Conservation (phyloP, 148 eudicot species). For the Limonium bicolor region DNA sequence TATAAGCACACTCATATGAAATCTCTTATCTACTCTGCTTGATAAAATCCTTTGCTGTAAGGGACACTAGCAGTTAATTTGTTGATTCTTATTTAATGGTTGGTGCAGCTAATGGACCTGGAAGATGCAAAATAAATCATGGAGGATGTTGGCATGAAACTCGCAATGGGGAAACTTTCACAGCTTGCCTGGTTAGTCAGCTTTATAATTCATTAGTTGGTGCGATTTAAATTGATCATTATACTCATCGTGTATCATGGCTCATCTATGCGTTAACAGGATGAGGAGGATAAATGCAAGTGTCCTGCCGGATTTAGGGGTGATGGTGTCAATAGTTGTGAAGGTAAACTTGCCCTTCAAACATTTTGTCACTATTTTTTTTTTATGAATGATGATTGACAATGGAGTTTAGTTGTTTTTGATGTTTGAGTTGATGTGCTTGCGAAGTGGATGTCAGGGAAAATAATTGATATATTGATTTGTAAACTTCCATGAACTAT, state of each 20-base stretch:
- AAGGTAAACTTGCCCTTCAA: constrained; percentile 53
- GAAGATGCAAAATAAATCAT: constrained; percentile 71
- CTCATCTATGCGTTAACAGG: constrained; percentile 26
- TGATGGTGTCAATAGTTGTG: constrained; percentile 74
- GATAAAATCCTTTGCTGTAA: no score
- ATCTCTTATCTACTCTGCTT: no score
- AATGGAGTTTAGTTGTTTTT: neutral
- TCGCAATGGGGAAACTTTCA: constrained; percentile 43
- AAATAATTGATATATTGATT: no score
- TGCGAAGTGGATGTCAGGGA: no score
- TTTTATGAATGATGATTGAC: neutral
- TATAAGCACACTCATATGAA: no score
- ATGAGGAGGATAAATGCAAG: constrained; percentile 50
- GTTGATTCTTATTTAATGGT: no score
- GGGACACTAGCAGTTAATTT: no score
- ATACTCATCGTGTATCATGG: neutral
- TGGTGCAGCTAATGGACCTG: constrained; percentile 72
- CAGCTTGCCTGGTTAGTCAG: constrained; percentile 74
- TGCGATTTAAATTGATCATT: neutral
- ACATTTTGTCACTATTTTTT: neutral
- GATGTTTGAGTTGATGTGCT: no score
- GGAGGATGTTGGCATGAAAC: constrained; percentile 98
- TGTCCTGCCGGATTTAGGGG: constrained; percentile 92
- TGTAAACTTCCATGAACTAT: no score
- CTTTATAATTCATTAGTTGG: neutral